Conservation (phyloP, 2,329 filamentous ascomycete genomes). For the Monilinia fructigena region DNA sequence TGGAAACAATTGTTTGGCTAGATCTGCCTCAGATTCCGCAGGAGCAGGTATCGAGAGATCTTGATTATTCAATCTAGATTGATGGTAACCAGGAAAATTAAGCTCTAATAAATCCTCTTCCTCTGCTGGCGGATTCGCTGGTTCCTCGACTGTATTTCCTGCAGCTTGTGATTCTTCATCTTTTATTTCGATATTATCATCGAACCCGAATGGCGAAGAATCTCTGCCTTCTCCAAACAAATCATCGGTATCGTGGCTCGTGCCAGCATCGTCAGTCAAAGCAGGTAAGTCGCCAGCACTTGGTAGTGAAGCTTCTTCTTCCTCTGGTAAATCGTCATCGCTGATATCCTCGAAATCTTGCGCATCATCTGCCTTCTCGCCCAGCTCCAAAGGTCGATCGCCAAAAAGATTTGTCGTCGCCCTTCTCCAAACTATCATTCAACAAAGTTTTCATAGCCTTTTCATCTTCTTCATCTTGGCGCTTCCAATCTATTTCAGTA, state of each 20-base stretch:
- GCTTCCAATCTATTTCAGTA: constrained; percentile 43
- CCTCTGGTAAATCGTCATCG: constrained; percentile 86
- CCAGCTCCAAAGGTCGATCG: constrained; percentile 55
- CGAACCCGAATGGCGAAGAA: constrained; percentile 37
- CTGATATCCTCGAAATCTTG: constrained; percentile 88
- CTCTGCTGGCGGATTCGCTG: constrained; percentile 30
- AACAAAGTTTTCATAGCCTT: constrained; percentile 48
- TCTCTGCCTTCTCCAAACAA: constrained; percentile 61
- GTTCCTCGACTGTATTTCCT: constrained; percentile 28
- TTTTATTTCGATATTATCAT: constrained; percentile 31
- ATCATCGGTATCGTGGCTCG: constrained; percentile 60
- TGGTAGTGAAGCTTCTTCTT: constrained; percentile 52
- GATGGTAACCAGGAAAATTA: constrained; percentile 46
- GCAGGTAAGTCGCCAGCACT: constrained; percentile 35
- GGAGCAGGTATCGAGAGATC: constrained; percentile 65
- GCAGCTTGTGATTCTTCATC: constrained; percentile 23
- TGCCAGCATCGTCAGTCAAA: constrained; percentile 57
- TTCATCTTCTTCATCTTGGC: constrained; percentile 52
- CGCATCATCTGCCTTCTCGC: constrained; percentile 87
- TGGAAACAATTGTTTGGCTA: constrained; percentile 78
- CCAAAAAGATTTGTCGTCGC: constrained; percentile 45
- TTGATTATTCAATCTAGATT: constrained; percentile 49
- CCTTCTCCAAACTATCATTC: constrained; percentile 42
- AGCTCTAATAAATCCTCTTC: constrained; percentile 41
- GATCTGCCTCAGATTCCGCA: constrained; percentile 70